phyloP scores from a whole-genome alignment of 306 rosid species.

The Lablab purpureus region DNA sequence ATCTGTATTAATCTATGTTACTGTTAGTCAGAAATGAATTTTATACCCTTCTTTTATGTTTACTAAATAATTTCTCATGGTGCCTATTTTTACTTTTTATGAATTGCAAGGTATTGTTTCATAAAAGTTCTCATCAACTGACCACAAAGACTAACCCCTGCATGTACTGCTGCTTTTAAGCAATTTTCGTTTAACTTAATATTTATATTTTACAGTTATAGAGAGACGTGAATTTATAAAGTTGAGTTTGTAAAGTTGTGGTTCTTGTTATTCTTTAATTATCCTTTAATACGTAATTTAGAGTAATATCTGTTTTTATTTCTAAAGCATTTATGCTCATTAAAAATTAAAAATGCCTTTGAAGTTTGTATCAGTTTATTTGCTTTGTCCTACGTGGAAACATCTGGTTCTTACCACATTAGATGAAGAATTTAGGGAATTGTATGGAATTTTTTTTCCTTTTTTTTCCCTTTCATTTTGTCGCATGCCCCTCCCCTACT shows the following conservation, averaged over 20 bases:
- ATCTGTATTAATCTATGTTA: background rate
- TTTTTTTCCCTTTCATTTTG: background rate
- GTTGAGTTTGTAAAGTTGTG: background rate
- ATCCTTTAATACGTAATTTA: background rate
- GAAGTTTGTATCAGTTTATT: background rate
- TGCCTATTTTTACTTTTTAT: constrained; percentile 1
- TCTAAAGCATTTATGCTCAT: constrained; percentile 1
- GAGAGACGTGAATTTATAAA: background rate
- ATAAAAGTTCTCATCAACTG: background rate
- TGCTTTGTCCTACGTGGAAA: background rate
- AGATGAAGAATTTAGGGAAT: background rate
- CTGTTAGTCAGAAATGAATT: background rate
- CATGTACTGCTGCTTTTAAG: background rate
- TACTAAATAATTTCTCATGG: constrained; percentile 10
- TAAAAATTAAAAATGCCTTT: background rate
- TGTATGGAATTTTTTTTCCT: background rate
- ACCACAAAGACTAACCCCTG: background rate
- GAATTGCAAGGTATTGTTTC: background rate
- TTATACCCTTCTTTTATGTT: background rate
- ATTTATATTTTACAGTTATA: background rate
- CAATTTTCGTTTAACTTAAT: background rate
- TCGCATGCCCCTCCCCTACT: background rate
- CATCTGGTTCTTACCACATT: background rate
- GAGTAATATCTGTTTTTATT: background rate
- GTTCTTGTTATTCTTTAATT: constrained; percentile 17